Evolutionary conservation across 179 eudicot genomes (phyloP).

Genomic region (Beta lomatogona): DNA sequence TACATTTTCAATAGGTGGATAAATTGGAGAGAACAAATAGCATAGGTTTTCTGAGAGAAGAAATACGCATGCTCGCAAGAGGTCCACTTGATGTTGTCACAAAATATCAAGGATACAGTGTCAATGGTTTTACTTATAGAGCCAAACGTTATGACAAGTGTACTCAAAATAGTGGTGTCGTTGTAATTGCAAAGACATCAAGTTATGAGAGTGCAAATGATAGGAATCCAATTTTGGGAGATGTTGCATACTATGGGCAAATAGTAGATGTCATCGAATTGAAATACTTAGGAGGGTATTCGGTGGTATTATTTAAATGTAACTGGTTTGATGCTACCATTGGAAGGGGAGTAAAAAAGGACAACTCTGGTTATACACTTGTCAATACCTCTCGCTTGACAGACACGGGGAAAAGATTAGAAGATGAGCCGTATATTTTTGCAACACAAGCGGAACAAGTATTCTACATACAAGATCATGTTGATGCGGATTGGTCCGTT

Average conservation of each 20-base stretch:
- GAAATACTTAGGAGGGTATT: constrained; percentile 2
- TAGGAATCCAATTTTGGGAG: constrained; percentile 11
- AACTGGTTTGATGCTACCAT: constrained; percentile 20
- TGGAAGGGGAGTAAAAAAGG: no score
- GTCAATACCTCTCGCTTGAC: no score
- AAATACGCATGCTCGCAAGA: neutral
- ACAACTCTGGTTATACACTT: no score
- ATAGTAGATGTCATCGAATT: neutral
- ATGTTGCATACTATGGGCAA: constrained; percentile 8
- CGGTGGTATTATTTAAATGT: constrained; percentile 1
- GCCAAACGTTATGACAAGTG: constrained; percentile 14
- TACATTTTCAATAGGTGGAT: neutral
- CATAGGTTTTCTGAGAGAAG: no score
- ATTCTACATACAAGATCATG: constrained; percentile 1
- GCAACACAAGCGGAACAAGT: constrained; percentile 13
- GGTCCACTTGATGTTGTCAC: constrained; percentile 19
- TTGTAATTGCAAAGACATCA: constrained; percentile 21
- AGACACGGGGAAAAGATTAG: neutral
- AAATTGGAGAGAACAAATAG: no score
- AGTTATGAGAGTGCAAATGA: constrained; percentile 15
- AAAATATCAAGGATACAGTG: neutral
- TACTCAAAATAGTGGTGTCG: constrained; percentile 25
- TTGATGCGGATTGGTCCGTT: no score
- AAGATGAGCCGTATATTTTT: constrained; percentile 11
- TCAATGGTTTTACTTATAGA: constrained; percentile 5